These are phyloP conservation scores for Aspergillus eucalypticola DNA, from an alignment of 2,329 filamentous ascomycete genomes.

Conservation along the genomic window DNA sequence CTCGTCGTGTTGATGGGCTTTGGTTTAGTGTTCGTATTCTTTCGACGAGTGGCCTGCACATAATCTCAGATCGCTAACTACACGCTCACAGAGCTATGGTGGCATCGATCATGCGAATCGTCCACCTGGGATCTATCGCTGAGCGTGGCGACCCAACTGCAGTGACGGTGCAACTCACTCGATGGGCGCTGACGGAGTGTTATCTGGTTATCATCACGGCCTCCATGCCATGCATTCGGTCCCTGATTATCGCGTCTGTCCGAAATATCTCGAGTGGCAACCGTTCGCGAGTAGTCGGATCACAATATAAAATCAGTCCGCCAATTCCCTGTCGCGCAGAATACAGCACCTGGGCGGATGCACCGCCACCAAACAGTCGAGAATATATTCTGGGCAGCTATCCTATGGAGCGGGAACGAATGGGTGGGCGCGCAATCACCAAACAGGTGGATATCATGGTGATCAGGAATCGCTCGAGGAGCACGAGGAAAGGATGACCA, in stretches of 20 bases:
- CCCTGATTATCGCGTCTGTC: conserved; percentile 15
- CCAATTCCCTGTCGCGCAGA: background rate
- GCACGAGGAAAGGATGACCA: background rate
- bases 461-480: background rate
- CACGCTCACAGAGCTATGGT: conserved; percentile 25
- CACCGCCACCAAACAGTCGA: background rate
- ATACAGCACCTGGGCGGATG: background rate
- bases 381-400: background rate
- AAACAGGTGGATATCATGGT: background rate
- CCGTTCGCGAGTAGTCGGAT: background rate
- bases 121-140: conserved; percentile 18
- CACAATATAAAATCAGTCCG: background rate
- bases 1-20: conserved; percentile 31
- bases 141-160: conserved; percentile 24
- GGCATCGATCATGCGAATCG: conserved; percentile 28
- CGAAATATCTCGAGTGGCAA: background rate
- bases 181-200: conserved; percentile 32
- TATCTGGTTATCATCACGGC: conserved; percentile 35
- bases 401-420: background rate
- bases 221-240: conserved; percentile 32
- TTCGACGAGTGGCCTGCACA: background rate
- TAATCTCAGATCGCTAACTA: background rate
- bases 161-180: conserved; percentile 27
- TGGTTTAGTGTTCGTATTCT: conserved; percentile 32
- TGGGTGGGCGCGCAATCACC: background rate